A percentile compares a stretch with the other conserved stretches of the same genome.
These are phyloP conservation scores for Gleditsia sinensis DNA, from an alignment of 306 rosid genomes.

Conservation along the genomic window DNA sequence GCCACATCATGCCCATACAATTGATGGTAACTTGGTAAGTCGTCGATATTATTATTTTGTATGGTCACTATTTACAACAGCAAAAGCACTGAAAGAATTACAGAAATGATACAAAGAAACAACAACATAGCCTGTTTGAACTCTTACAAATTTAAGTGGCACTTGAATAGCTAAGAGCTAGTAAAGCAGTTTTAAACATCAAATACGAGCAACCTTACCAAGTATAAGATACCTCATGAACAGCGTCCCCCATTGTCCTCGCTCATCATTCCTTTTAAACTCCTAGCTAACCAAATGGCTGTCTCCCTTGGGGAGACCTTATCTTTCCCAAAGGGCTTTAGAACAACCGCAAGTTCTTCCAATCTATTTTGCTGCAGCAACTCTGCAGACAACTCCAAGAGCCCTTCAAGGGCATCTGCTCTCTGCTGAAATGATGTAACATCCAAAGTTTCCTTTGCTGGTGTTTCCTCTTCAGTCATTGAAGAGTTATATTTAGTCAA, in stretches of 20 bases:
- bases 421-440: constrained; percentile 92
- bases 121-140: constrained; percentile 32
- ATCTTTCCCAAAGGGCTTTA: constrained; percentile 94
- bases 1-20: constrained; percentile 38
- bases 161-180: constrained; percentile 47
- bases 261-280: constrained; percentile 94
- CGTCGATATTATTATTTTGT: constrained; percentile 49
- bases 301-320: constrained; percentile 99
- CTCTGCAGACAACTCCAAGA: constrained; percentile 92
- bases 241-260: constrained; percentile 69
- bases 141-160: constrained; percentile 45
- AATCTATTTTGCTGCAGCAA: constrained; percentile 80
- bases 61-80: constrained; percentile 83
- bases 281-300: constrained; percentile 96
- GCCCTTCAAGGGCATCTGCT: constrained; percentile 98
- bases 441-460: constrained; percentile 71
- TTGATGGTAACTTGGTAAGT: constrained; percentile 12
- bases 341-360: constrained; percentile 90
- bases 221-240: constrained; percentile 45
- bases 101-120: constrained; percentile 37
- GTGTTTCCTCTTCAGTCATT: constrained; percentile 63
- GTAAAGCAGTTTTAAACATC: constrained; percentile 37
- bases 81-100: constrained; percentile 68
- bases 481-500: constrained; percentile 43
- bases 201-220: constrained; percentile 41